Evolutionary conservation across 2,329 filamentous ascomycete species (phyloP).

Genomic region (Daldinia eschscholtzii): DNA sequence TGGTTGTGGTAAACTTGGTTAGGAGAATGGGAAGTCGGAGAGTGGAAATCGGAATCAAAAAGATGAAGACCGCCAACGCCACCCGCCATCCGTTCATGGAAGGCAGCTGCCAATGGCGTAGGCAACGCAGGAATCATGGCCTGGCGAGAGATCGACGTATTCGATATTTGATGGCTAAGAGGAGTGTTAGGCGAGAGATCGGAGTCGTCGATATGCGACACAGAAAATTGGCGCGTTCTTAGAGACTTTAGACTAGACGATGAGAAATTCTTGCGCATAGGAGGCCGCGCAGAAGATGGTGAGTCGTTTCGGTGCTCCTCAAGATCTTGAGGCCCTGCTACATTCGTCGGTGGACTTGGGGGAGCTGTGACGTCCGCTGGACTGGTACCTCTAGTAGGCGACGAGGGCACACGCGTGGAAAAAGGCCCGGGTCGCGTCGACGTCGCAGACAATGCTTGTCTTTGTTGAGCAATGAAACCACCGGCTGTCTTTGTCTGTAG

Average conservation of each 20-base stretch:
- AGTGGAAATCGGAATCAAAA: constrained; percentile 86
- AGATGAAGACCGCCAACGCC: constrained; percentile 78
- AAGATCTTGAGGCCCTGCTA: constrained; percentile 53
- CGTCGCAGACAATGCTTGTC: constrained; percentile 57
- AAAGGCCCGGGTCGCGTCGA: constrained; percentile 53
- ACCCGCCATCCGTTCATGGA: constrained; percentile 68
- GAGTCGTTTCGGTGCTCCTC: constrained; percentile 63
- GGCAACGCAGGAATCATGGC: constrained; percentile 73
- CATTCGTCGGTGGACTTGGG: constrained; percentile 49
- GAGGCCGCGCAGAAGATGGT: constrained; percentile 63
- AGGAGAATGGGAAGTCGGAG: constrained; percentile 66
- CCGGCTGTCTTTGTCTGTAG: constrained; percentile 50
- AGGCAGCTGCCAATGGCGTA: constrained; percentile 74
- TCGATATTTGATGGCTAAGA: constrained; percentile 73
- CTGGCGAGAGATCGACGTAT: constrained; percentile 60
- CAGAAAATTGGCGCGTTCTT: constrained; percentile 79
- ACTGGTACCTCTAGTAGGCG: constrained; percentile 49
- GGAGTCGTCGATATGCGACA: constrained; percentile 71
- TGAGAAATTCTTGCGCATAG: constrained; percentile 76
- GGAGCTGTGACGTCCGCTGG: constrained; percentile 48
- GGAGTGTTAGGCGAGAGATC: constrained; percentile 82
- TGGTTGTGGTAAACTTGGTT: constrained; percentile 74
- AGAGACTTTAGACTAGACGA: constrained; percentile 78
- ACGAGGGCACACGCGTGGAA: constrained; percentile 53
- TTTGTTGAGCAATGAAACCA: constrained; percentile 58